These are phyloP conservation scores for Camillea tinctor DNA, from an alignment of 2,329 filamentous ascomycete genomes.

Conservation along the genomic window DNA sequence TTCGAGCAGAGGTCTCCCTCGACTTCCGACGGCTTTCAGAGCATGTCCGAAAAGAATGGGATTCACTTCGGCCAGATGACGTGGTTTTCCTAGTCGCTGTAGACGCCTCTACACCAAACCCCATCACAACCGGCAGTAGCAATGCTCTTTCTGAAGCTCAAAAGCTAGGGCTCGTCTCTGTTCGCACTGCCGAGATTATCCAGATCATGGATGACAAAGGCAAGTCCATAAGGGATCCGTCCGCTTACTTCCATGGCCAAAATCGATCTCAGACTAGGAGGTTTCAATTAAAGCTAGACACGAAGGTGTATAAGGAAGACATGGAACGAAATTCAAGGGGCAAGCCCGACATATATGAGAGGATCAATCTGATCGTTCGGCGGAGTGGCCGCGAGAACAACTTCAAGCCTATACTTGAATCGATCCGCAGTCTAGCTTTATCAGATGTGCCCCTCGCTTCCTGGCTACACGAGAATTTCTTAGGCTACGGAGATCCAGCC, in stretches of 20 bases:
- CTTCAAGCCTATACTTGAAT: conserved; percentile 90
- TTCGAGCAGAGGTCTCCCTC: conserved; percentile 81
- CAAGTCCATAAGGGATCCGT: conserved; percentile 64
- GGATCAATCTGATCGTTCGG: conserved; percentile 82
- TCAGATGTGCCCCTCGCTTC: conserved; percentile 82
- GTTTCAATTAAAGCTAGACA: conserved; percentile 79
- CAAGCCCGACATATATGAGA: conserved; percentile 77
- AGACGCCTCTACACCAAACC: conserved; percentile 55
- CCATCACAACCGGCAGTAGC: conserved; percentile 53
- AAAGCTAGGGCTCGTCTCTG: conserved; percentile 63
- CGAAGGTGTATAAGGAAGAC: conserved; percentile 75
- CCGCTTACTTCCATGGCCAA: conserved; percentile 62
- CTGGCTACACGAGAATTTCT: conserved; percentile 95
- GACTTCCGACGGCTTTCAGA: conserved; percentile 80
- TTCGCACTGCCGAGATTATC: conserved; percentile 82
- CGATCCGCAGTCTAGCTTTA: conserved; percentile 80
- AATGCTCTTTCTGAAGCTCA: conserved; percentile 50
- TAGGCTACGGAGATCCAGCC: conserved; percentile 93
- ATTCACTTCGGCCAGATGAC: conserved; percentile 80
- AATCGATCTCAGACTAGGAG: conserved; percentile 61
- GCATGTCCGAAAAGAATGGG: conserved; percentile 81
- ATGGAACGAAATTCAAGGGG: conserved; percentile 62
- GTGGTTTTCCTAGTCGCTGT: conserved; percentile 84
- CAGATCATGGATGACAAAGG: conserved; percentile 86
- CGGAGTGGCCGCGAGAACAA: conserved; percentile 91